These are phyloP conservation scores for Podaxis sp. DNA, from an alignment of 768 basidiomycete species.

Conservation along the genomic window DNA sequence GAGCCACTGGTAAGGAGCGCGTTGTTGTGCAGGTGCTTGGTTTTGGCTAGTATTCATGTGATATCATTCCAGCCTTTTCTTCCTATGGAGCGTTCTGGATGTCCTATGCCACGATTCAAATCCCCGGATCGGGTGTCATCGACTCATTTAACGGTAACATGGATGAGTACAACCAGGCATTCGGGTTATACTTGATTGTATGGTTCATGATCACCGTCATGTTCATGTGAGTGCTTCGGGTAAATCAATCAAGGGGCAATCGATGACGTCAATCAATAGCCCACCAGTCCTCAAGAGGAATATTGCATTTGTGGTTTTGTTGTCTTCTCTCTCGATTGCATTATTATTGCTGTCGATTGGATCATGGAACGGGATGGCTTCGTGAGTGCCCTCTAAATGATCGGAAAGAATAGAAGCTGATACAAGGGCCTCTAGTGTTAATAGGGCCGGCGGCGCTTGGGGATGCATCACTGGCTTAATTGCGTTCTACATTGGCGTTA, in stretches of 20 bases:
- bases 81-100: constrained; percentile 81
- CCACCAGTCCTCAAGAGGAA: constrained; percentile 24
- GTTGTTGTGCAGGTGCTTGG: not conserved
- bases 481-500: constrained; percentile 45
- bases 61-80: constrained; percentile 50
- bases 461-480: constrained; percentile 41
- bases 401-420: not conserved
- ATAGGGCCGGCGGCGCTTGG: constrained; percentile 38
- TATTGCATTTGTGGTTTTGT: constrained; percentile 25
- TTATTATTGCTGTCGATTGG: constrained; percentile 27
- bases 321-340: constrained; percentile 23
- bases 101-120: constrained; percentile 67
- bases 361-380: constrained; percentile 26
- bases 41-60: not conserved
- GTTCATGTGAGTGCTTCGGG: constrained; percentile 48
- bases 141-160: constrained; percentile 41
- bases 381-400: constrained; percentile 22
- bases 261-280: constrained; percentile 16
- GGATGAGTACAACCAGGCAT: constrained; percentile 47
- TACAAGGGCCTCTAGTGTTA: constrained; percentile 22
- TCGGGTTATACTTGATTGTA: constrained; percentile 65
- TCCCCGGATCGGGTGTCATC: constrained; percentile 60
- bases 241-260: not conserved
- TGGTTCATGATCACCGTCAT: constrained; percentile 69
- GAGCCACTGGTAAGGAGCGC: constrained; percentile 58